phyloP scores from a whole-genome alignment of 1,284 basidiomycete genomes.

The Moesziomyces parantarcticus region DNA sequence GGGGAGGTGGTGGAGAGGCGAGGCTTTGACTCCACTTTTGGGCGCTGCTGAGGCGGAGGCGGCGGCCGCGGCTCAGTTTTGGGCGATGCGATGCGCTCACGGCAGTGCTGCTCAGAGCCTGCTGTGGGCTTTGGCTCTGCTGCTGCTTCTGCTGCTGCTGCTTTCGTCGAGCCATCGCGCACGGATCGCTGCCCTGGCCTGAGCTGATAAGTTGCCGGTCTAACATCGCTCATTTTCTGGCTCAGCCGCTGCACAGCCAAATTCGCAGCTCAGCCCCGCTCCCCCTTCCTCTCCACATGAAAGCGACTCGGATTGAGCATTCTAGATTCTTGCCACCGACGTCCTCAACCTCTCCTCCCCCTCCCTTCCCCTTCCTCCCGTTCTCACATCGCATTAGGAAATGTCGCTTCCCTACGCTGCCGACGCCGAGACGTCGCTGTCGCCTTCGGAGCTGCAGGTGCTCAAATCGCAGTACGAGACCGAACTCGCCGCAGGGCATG shows the following conservation, averaged over 20 bases:
- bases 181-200: slow-evolving; percentile 9
- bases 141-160: slow-evolving; percentile 1
- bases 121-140: too few species aligned
- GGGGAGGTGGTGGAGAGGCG: background rate
- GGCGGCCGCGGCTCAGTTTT: too few species aligned
- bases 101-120: too few species aligned
- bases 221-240: slow-evolving; percentile 5
- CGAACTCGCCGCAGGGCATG: slow-evolving; percentile 81
- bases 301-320: too few species aligned
- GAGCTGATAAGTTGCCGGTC: background rate
- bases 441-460: slow-evolving; percentile 89
- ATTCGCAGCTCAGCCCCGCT: background rate
- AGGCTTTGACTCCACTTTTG: slow-evolving; percentile 8
- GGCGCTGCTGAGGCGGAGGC: slow-evolving; percentile 6
- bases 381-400: too few species aligned
- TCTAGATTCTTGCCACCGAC: too few species aligned
- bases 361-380: background rate
- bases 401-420: slow-evolving; percentile 86
- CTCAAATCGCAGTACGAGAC: slow-evolving; percentile 86
- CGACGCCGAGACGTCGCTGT: slow-evolving; percentile 87
- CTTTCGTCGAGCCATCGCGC: slow-evolving; percentile 12
- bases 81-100: too few species aligned
- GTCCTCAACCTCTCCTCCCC: too few species aligned
- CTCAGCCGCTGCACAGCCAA: slow-evolving; percentile 17
- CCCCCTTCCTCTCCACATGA: too few species aligned